phyloP scores from a whole-genome alignment of 805 yeast genomes.

The Ascoidea asiatica region DNA sequence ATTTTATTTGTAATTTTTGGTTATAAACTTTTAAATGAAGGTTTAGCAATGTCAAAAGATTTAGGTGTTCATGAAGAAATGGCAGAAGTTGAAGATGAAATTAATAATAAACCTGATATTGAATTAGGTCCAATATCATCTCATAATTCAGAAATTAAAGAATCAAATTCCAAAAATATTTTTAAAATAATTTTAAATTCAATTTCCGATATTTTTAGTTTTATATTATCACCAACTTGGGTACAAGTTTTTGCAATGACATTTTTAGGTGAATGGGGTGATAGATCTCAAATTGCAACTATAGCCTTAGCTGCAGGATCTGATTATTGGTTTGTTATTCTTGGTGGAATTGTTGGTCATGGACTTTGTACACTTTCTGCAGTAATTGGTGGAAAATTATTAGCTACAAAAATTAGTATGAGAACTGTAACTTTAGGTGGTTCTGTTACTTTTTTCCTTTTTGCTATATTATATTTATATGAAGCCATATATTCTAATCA shows the following conservation, averaged over 20 bases:
- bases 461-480: constrained; percentile 67
- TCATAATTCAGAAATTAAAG: constrained; percentile 7
- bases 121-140: constrained; percentile 36
- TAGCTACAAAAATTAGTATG: constrained; percentile 84
- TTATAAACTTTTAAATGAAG: constrained; percentile 62
- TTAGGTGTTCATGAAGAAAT: constrained; percentile 89
- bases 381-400: constrained; percentile 82
- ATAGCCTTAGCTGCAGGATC: constrained; percentile 98
- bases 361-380: constrained; percentile 79
- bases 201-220: constrained; percentile 39
- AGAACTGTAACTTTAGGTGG: constrained; percentile 89
- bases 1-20: constrained; percentile 76
- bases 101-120: constrained; percentile 48
- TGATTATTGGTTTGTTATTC: constrained; percentile 76
- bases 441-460: constrained; percentile 71
- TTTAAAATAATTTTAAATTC: constrained; percentile 18
- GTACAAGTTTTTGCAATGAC: constrained; percentile 93
- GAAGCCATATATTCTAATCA: constrained; percentile 32
- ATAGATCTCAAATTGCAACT: constrained; percentile 94
- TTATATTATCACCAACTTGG: constrained; percentile 77
- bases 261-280: constrained; percentile 98
- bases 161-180: constrained; percentile 8
- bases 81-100: constrained; percentile 94
- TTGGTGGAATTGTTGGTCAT: constrained; percentile 88
- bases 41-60: constrained; percentile 64